phyloP scores from a whole-genome alignment of 768 basidiomycete genomes.

The Fomitopsis pulvina region DNA sequence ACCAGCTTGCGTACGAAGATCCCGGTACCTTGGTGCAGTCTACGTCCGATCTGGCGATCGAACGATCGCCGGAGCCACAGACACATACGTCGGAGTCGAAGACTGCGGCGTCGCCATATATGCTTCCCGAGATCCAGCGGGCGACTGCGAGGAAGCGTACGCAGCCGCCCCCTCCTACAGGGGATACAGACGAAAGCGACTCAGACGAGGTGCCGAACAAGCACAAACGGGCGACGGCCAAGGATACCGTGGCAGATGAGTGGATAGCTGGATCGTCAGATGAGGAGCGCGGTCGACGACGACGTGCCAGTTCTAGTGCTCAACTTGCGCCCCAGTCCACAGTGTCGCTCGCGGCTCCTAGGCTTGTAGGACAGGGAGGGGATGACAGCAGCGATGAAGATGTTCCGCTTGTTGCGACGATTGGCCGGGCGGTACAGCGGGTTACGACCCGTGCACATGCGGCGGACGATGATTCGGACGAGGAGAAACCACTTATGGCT shows the following conservation, averaged over 20 bases:
- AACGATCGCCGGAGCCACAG: neutral
- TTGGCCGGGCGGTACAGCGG: conserved; percentile 48
- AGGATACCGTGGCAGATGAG: conserved; percentile 9
- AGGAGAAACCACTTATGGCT: conserved; percentile 64
- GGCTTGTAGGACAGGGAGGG: conserved; percentile 8
- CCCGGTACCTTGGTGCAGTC: neutral
- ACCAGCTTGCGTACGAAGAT: neutral
- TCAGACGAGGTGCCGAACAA: conserved; percentile 28
- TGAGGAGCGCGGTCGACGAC: conserved; percentile 46
- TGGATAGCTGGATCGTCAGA: conserved; percentile 51
- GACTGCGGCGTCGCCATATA: conserved; percentile 15
- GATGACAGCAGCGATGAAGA: conserved; percentile 74
- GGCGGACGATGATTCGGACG: conserved; percentile 40
- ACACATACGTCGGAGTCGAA: conserved; percentile 5
- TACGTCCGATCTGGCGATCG: neutral
- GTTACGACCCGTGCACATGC: conserved; percentile 23
- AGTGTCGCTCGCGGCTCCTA: conserved; percentile 12
- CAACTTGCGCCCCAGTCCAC: conserved; percentile 33
- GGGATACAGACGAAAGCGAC: conserved; percentile 49
- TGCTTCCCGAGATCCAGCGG: conserved; percentile 31
- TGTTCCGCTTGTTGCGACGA: conserved; percentile 62
- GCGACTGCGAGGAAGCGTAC: conserved; percentile 23
- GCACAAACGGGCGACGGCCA: conserved; percentile 4
- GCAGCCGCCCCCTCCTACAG: conserved; percentile 25
- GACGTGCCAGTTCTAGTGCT: conserved; percentile 53